Conservation (phyloP, 2,329 filamentous ascomycete species). For the Decorospora gaudefroyi region DNA sequence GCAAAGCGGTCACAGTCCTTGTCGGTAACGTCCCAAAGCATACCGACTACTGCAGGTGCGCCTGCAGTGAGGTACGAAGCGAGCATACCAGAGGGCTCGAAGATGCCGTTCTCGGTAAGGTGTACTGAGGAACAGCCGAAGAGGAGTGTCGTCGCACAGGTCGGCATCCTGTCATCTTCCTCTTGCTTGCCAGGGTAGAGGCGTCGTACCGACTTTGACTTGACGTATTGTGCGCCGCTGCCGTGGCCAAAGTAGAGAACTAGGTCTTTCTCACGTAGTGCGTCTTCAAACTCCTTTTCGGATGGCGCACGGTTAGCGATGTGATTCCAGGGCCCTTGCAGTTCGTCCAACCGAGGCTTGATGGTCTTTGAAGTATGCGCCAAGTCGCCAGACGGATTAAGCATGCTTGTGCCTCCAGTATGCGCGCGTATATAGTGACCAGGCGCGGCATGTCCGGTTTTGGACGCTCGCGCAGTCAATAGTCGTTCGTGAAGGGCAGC, state of each 20-base stretch:
- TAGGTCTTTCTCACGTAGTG: slow-evolving; percentile 69
- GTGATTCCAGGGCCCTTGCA: slow-evolving; percentile 63
- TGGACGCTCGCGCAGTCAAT: slow-evolving; percentile 54
- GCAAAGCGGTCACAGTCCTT: slow-evolving; percentile 96
- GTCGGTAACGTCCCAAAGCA: slow-evolving; percentile 97
- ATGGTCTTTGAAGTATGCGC: slow-evolving; percentile 78
- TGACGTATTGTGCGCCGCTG: slow-evolving; percentile 91
- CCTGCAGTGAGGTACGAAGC: slow-evolving; percentile 89
- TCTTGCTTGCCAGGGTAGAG: slow-evolving; percentile 60
- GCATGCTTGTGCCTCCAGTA: slow-evolving; percentile 71
- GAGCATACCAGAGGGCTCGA: slow-evolving; percentile 88
- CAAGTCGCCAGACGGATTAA: slow-evolving; percentile 88
- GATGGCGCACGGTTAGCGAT: slow-evolving; percentile 71
- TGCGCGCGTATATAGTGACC: slow-evolving; percentile 56
- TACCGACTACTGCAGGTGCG: slow-evolving; percentile 81
- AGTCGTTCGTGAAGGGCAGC: slow-evolving; percentile 79
- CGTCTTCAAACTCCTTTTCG: slow-evolving; percentile 75
- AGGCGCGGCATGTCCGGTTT: slow-evolving; percentile 21
- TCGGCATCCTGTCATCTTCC: slow-evolving; percentile 20
- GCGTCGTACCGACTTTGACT: slow-evolving; percentile 77
- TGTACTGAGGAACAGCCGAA: slow-evolving; percentile 93
- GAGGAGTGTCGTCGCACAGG: slow-evolving; percentile 79
- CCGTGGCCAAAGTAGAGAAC: slow-evolving; percentile 96
- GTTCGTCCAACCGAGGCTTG: slow-evolving; percentile 62
- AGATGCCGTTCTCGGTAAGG: slow-evolving; percentile 74